Base-by-base conservation (phyloP, 805 yeast species). In the Zygoascus flipseniorum region DNA sequence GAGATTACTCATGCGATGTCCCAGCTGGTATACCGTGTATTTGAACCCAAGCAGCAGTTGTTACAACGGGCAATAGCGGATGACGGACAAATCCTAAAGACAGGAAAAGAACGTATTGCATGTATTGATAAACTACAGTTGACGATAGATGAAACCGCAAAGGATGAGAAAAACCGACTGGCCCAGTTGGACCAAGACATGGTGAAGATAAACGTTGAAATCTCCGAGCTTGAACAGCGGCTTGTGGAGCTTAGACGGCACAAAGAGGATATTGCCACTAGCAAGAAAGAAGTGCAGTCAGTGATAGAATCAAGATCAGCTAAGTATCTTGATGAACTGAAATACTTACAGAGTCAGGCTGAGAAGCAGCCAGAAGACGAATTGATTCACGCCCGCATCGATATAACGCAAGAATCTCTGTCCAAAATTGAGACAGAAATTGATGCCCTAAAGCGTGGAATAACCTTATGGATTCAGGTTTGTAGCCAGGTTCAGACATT, bases 391-490 rank as follows among this genome's bases (percentile, higher is more conserved):
- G 26, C 26, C 26, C 44, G 41, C 8, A 46, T 46, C 18, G 18
- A 14, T 11, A 18, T 14, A 8, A 16, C 13, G 6, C 18, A 46
- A 31, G 41, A 46, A 31, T 31, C 31, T 2, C 41, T 46, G 20
- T 10, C 19, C 23, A 9, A 13, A 9, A 31, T 18, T 4, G 47
- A 51, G 20, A n/a, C n/a, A 13, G 62, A 59, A 43, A 50, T 43
- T 11, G 32, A 31, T 5, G 62, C 62, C 3, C 51, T 56, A 2
- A 37, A 48, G 19, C 57, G 53, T 28, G 62, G 62, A 2, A 16
- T 50, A 11, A 54, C 54, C 19, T 45, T 60, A 28, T 60, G 62
- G 62, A 45, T 43, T 39, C 56, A 58, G 42, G 56, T 53, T 5
- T 45, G 56, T 16, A 16, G 43, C 13, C 46, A 31, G n/a, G 50